A percentile compares a stretch with the other conserved stretches of the same genome.
Conservation (phyloP, 495 filamentous ascomycete genomes). For the Thermothielavioides terrestris region DNA sequence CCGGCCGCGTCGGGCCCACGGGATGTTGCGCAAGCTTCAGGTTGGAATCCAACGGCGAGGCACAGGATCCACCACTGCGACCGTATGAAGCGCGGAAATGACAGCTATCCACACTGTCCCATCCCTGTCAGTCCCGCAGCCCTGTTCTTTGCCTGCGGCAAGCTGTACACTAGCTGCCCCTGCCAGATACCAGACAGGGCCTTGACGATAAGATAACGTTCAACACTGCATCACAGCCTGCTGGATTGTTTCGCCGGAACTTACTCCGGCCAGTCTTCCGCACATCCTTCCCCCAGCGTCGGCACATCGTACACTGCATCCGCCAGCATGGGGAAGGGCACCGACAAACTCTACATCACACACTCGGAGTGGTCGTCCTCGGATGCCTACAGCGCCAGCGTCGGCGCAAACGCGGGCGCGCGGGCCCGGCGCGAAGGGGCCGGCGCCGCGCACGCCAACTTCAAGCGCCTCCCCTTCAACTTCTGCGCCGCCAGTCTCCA, state of each 20-base stretch:
- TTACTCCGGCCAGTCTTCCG: too few relatives aligned
- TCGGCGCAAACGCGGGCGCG: constrained; percentile 58
- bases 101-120: neutral
- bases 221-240: neutral
- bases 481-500: constrained; percentile 95
- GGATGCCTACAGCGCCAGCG: constrained; percentile 71
- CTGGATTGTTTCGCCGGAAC: neutral
- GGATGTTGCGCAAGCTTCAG: constrained; percentile 13
- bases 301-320: neutral
- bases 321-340: constrained; percentile 42
- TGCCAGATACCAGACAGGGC: neutral
- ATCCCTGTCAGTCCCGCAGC: too few relatives aligned
- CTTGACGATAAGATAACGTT: constrained; percentile 6
- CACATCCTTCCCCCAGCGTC: neutral
- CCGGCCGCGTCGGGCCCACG: neutral
- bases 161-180: neutral
- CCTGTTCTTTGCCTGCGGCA: neutral
- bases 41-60: neutral
- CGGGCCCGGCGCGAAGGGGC: constrained; percentile 33
- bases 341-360: constrained; percentile 83
- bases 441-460: constrained; percentile 53
- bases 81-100: neutral
- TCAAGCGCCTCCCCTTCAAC: constrained; percentile 92
- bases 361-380: constrained; percentile 93
- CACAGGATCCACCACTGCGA: neutral